Conservation (phyloP, 2,329 filamentous ascomycete species). For the Plenodomus lindquistii region DNA sequence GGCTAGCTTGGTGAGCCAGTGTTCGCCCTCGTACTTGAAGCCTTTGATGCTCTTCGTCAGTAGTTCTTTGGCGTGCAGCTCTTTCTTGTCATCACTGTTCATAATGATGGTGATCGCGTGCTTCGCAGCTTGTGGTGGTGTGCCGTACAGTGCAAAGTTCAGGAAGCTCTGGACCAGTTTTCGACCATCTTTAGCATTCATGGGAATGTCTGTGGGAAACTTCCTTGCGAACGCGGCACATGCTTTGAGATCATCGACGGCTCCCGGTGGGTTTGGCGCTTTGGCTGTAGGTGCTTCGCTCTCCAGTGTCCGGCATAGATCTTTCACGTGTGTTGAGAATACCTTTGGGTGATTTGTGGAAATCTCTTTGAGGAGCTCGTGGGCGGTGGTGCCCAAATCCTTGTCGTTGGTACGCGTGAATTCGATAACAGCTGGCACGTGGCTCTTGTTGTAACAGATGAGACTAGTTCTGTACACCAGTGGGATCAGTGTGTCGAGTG, state of each 20-base stretch:
- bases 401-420: conserved; percentile 83
- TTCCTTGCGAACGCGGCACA: conserved; percentile 89
- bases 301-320: conserved; percentile 84
- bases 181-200: conserved; percentile 59
- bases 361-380: conserved; percentile 89
- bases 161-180: conserved; percentile 81
- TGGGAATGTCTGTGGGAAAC: conserved; percentile 80
- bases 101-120: conserved; percentile 91
- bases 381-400: conserved; percentile 75
- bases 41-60: conserved; percentile 74
- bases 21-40: conserved; percentile 71
- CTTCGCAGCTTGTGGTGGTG: conserved; percentile 82
- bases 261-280: conserved; percentile 68
- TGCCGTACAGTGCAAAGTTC: conserved; percentile 80
- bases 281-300: conserved; percentile 74
- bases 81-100: conserved; percentile 74
- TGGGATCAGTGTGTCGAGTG: conserved; percentile 79
- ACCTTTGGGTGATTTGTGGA: conserved; percentile 86
- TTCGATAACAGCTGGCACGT: conserved; percentile 87
- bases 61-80: conserved; percentile 84
- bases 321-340: conserved; percentile 89
- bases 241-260: conserved; percentile 91
- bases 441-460: conserved; percentile 91
- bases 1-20: conserved; percentile 75
- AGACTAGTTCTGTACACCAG: conserved; percentile 82